These are phyloP conservation scores for Nemophila menziesii DNA, from an alignment of 257 asterid species.

Conservation along the genomic window DNA sequence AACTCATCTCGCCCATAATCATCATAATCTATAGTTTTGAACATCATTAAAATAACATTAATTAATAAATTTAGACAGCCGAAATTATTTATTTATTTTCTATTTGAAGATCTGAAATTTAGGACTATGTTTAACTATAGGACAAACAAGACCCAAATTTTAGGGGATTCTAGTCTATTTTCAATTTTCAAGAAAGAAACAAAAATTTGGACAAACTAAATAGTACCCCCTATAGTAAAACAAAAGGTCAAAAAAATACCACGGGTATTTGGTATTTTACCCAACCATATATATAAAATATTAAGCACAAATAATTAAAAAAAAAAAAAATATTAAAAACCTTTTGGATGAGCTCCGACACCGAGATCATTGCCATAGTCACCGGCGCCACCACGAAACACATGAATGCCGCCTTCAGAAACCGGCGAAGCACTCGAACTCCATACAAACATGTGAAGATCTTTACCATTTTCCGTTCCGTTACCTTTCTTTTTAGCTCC, in stretches of 20 bases:
- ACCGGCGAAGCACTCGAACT: slow-evolving; percentile 97
- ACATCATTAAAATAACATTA: not conserved
- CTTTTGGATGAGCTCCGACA: slow-evolving; percentile 83
- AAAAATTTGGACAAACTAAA: too few relatives aligned
- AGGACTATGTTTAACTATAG: not conserved
- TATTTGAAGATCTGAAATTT: too few relatives aligned
- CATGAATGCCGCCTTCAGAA: slow-evolving; percentile 94
- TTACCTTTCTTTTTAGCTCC: slow-evolving; percentile 49
- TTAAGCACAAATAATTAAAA: not conserved
- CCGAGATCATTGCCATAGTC: slow-evolving; percentile 52
- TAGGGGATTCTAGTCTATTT: too few relatives aligned
- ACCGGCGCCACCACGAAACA: slow-evolving; percentile 81
- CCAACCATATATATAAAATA: not conserved
- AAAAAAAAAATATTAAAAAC: slow-evolving; percentile 16
- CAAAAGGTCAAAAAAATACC: too few relatives aligned
- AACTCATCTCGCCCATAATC: slow-evolving; percentile 61
- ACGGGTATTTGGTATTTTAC: too few relatives aligned
- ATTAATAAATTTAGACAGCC: too few relatives aligned
- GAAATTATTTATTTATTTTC: too few relatives aligned
- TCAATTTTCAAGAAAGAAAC: too few relatives aligned
- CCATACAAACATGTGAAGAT: slow-evolving; percentile 99
- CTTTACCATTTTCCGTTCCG: slow-evolving; percentile 59
- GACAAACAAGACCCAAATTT: not conserved
- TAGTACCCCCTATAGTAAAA: too few relatives aligned
- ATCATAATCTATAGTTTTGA: slow-evolving; percentile 45